Evolutionary conservation across 2,329 filamentous ascomycete species (phyloP).

Genomic region (Aspergillus vadensis): DNA sequence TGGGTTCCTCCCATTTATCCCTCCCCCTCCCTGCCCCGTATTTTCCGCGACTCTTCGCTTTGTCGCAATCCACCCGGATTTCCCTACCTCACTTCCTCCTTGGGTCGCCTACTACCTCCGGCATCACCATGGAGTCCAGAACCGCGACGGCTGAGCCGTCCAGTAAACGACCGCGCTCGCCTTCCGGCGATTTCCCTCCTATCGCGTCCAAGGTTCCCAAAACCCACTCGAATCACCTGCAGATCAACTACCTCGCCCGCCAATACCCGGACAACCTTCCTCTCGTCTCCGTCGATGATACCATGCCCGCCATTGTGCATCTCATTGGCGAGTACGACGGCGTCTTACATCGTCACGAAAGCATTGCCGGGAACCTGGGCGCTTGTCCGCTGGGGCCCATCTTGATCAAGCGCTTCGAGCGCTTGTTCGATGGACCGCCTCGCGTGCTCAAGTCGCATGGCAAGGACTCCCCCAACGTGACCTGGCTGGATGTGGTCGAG

Average conservation of each 20-base stretch:
- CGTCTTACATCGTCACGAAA: slow-evolving; percentile 81
- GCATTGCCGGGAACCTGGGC: slow-evolving; percentile 80
- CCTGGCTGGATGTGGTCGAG: slow-evolving; percentile 83
- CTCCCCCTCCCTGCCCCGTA: not conserved
- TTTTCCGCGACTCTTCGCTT: slow-evolving; percentile 3
- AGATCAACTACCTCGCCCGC: slow-evolving; percentile 69
- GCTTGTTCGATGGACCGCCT: slow-evolving; percentile 80
- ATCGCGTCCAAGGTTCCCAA: slow-evolving; percentile 56
- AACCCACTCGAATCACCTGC: slow-evolving; percentile 59
- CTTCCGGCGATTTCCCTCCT: slow-evolving; percentile 42
- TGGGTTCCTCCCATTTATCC: not conserved
- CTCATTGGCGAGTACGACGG: slow-evolving; percentile 81
- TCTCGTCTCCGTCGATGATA: slow-evolving; percentile 66
- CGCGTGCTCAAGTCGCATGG: slow-evolving; percentile 64
- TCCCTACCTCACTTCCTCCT: not conserved
- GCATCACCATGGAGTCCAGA: slow-evolving; percentile 37
- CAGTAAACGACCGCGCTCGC: slow-evolving; percentile 50
- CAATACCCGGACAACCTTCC: slow-evolving; percentile 64
- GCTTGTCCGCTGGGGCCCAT: slow-evolving; percentile 81
- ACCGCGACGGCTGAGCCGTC: slow-evolving; percentile 40
- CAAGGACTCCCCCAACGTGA: slow-evolving; percentile 64
- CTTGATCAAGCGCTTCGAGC: slow-evolving; percentile 81
- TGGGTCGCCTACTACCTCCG: not conserved
- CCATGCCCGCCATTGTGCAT: slow-evolving; percentile 70
- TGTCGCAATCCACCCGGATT: not conserved